phyloP scores from a whole-genome alignment of 2,329 filamentous ascomycete genomes.

The Aspergillus ustus region DNA sequence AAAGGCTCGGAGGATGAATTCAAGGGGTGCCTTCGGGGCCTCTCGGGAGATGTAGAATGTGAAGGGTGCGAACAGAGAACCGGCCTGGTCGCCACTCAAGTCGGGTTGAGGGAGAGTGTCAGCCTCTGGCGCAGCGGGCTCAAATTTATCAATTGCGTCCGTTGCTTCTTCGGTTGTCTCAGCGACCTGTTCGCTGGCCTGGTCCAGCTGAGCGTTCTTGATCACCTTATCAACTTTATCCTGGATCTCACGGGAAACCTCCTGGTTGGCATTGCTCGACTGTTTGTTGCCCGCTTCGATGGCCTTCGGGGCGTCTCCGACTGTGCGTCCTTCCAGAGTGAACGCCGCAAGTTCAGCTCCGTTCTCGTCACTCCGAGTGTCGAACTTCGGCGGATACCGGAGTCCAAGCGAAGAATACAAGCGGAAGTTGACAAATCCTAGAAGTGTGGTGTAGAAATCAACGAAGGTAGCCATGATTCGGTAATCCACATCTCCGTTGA shows the following conservation, averaged over 20 bases:
- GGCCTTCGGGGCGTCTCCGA: slow-evolving; percentile 53
- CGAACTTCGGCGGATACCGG: slow-evolving; percentile 95
- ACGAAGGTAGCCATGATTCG: slow-evolving; percentile 99
- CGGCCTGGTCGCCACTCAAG: slow-evolving; percentile 67
- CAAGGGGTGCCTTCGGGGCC: slow-evolving; percentile 84
- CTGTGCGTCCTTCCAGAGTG: slow-evolving; percentile 77
- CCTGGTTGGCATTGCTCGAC: slow-evolving; percentile 54
- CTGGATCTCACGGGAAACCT: slow-evolving; percentile 72
- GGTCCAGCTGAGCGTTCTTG: slow-evolving; percentile 46
- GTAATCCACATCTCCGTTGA: slow-evolving; percentile 94
- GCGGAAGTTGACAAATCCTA: slow-evolving; percentile 95
- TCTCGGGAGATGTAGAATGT: slow-evolving; percentile 94
- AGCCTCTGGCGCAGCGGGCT: slow-evolving; percentile 79
- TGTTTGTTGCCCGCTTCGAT: slow-evolving; percentile 59
- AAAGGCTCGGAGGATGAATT: slow-evolving; percentile 91
- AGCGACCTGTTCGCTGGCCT: slow-evolving; percentile 48
- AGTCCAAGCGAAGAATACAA: slow-evolving; percentile 89
- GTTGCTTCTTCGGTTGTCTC: slow-evolving; percentile 55
- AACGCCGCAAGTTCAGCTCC: slow-evolving; percentile 91
- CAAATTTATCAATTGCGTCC: slow-evolving; percentile 86
- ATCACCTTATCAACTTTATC: slow-evolving; percentile 65
- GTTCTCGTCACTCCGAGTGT: slow-evolving; percentile 81
- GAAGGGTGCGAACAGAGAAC: slow-evolving; percentile 81
- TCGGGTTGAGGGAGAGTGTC: slow-evolving; percentile 84
- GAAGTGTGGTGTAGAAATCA: slow-evolving; percentile 95